Conservation (phyloP, 1,139 yeast species). For the Pichia sp. region DNA sequence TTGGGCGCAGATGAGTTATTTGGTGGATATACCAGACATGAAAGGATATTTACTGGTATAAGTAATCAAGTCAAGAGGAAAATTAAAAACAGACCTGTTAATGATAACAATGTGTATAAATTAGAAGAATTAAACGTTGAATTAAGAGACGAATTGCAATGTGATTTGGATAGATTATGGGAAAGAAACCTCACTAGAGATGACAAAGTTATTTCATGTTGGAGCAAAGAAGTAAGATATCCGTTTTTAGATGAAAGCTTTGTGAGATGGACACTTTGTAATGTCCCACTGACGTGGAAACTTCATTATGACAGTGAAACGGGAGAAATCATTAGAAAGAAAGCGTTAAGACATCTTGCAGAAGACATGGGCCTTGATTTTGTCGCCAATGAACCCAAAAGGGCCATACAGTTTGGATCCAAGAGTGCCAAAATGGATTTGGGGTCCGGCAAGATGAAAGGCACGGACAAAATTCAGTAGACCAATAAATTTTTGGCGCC, state of each 20-base stretch:
- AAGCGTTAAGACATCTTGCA: conserved; percentile 60
- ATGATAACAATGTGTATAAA: conserved; percentile 17
- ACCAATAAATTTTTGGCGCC: too few species aligned
- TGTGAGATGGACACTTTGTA: conserved; percentile 41
- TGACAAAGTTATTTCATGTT: conserved; percentile 74
- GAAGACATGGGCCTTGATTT: conserved; percentile 40
- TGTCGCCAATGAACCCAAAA: conserved; percentile 71
- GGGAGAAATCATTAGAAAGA: conserved; percentile 49
- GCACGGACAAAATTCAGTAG: conserved; percentile 43
- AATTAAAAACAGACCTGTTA: conserved; percentile 19
- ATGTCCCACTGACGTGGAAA: conserved; percentile 50
- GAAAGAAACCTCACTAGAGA: conserved; percentile 83
- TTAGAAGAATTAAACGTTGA: conserved; percentile 27
- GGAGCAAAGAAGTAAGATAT: conserved; percentile 89
- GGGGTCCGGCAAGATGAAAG: conserved; percentile 60
- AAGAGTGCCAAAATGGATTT: conserved; percentile 87
- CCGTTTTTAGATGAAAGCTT: conserved; percentile 73
- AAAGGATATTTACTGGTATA: conserved; percentile 39
- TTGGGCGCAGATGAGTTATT: conserved; percentile 95
- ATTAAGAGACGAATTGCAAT: conserved; percentile 49
- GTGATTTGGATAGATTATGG: conserved; percentile 69
- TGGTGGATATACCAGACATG: conserved; percentile 88
- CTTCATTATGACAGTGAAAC: conserved; percentile 25
- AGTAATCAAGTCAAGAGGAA: conserved; percentile 23
- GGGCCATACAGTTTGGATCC: conserved; percentile 97